Evolutionary conservation across 768 basidiomycete species (phyloP).

Genomic region (Pholiota conissans): DNA sequence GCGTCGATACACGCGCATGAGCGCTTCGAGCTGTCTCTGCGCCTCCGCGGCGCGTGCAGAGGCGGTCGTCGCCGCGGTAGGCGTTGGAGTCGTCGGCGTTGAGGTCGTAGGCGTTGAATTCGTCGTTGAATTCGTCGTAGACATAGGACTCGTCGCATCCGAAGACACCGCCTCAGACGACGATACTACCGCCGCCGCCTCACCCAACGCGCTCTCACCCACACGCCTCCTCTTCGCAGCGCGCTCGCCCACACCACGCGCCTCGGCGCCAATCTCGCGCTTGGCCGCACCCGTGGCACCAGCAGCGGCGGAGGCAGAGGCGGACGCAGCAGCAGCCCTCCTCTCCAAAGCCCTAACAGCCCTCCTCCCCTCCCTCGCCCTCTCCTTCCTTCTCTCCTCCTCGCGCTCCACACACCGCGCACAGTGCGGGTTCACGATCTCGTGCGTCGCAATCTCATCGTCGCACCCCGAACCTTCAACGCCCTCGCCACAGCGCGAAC

Average conservation of each 20-base stretch:
- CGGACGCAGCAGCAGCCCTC: not conserved
- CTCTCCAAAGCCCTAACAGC: not conserved
- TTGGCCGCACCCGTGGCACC: not conserved
- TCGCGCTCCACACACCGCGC: not conserved
- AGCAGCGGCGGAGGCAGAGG: not conserved
- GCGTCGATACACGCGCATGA: not conserved
- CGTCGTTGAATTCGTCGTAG: too few species aligned
- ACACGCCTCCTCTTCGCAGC: not conserved
- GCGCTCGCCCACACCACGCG: not conserved
- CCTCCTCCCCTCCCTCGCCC: conserved; percentile 3
- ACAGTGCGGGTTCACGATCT: conserved; percentile 2
- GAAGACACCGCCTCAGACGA: too few species aligned
- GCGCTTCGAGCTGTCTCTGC: not conserved
- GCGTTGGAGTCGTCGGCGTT: too few species aligned
- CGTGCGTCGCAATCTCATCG: conserved; percentile 4
- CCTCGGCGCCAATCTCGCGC: not conserved
- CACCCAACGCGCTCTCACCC: too few species aligned
- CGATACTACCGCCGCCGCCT: too few species aligned
- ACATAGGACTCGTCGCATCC: too few species aligned
- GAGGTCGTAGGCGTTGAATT: too few species aligned
- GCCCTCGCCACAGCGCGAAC: not conserved
- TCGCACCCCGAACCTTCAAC: conserved; percentile 23
- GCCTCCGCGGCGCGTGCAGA: not conserved
- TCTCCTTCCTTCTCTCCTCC: not conserved
- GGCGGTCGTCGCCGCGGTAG: not conserved